Conservation (phyloP, 495 filamentous ascomycete species). For the Lophiotrema nucula region DNA sequence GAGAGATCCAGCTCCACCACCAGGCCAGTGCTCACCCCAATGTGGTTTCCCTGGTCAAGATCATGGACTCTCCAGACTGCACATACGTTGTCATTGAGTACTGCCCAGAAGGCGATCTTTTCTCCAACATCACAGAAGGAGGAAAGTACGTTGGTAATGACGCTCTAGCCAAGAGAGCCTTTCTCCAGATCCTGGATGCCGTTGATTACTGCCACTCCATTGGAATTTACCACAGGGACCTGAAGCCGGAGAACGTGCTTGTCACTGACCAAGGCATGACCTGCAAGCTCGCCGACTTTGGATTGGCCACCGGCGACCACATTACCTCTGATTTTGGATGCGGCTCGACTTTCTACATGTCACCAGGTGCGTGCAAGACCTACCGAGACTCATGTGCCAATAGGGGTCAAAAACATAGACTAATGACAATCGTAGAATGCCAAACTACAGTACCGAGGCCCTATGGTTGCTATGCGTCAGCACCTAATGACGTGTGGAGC, state of each 20-base stretch:
- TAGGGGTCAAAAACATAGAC: slow-evolving; percentile 34
- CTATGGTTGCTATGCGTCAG: slow-evolving; percentile 80
- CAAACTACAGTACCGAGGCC: slow-evolving; percentile 79
- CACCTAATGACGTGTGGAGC: slow-evolving; percentile 97
- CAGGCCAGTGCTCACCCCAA: slow-evolving; percentile 84
- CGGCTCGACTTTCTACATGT: slow-evolving; percentile 99
- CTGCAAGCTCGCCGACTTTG: slow-evolving; percentile 96
- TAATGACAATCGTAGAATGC: slow-evolving; percentile 65
- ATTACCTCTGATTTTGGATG: slow-evolving; percentile 94
- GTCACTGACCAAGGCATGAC: slow-evolving; percentile 83
- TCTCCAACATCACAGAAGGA: slow-evolving; percentile 93
- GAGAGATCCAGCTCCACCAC: slow-evolving; percentile 91
- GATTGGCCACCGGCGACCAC: slow-evolving; percentile 80
- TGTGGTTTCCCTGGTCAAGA: slow-evolving; percentile 90
- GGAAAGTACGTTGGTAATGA: slow-evolving; percentile 93
- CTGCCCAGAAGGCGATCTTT: slow-evolving; percentile 95
- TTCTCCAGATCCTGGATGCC: slow-evolving; percentile 96
- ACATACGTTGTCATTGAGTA: slow-evolving; percentile 97
- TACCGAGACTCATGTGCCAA: slow-evolving; percentile 23
- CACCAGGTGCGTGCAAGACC: slow-evolving; percentile 69
- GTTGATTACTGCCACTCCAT: slow-evolving; percentile 90
- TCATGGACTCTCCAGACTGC: slow-evolving; percentile 89
- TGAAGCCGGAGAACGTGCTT: slow-evolving; percentile 98
- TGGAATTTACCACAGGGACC: slow-evolving; percentile 94
- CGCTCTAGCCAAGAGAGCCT: slow-evolving; percentile 76